Conservation (phyloP, 2,329 filamentous ascomycete genomes). For the Trichoderma sp. region DNA sequence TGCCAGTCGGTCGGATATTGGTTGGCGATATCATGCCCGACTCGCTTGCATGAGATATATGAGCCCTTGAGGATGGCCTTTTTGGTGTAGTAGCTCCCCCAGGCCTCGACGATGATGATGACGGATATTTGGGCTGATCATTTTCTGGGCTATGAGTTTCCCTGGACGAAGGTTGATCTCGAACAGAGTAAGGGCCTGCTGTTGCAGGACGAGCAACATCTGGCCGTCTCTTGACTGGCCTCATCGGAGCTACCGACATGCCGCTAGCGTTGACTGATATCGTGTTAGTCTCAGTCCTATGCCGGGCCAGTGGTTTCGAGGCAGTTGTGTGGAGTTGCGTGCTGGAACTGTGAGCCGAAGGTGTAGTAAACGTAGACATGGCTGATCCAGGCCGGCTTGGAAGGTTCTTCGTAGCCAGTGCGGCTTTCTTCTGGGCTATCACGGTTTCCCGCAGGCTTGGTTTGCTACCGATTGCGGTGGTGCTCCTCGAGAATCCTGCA, state of each 20-base stretch:
- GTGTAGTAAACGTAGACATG: constrained; percentile 56
- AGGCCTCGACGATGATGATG: constrained; percentile 32
- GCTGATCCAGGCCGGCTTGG: constrained; percentile 60
- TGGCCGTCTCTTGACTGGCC: constrained; percentile 56
- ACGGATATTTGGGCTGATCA: constrained; percentile 44
- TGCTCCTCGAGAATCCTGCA: constrained; percentile 61
- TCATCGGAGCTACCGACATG: constrained; percentile 62
- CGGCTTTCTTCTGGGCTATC: constrained; percentile 72
- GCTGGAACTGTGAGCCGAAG: constrained; percentile 42
- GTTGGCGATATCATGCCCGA: constrained; percentile 47
- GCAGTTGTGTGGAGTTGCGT: constrained; percentile 23
- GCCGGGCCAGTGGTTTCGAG: constrained; percentile 37
- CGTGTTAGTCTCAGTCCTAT: constrained; percentile 41
- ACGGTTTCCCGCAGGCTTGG: constrained; percentile 78
- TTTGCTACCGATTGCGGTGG: constrained; percentile 55
- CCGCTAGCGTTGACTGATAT: constrained; percentile 51
- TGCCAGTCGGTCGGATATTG: not conserved
- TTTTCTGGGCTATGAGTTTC: constrained; percentile 46
- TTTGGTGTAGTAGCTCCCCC: constrained; percentile 52
- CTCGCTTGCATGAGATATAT: constrained; percentile 50
- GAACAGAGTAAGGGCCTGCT: constrained; percentile 62
- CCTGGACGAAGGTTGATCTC: constrained; percentile 42
- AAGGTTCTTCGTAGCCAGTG: constrained; percentile 47
- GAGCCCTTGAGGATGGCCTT: constrained; percentile 45
- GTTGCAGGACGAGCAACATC: constrained; percentile 61